Conservation (phyloP, 495 filamentous ascomycete genomes). For the Penicillium angulare region DNA sequence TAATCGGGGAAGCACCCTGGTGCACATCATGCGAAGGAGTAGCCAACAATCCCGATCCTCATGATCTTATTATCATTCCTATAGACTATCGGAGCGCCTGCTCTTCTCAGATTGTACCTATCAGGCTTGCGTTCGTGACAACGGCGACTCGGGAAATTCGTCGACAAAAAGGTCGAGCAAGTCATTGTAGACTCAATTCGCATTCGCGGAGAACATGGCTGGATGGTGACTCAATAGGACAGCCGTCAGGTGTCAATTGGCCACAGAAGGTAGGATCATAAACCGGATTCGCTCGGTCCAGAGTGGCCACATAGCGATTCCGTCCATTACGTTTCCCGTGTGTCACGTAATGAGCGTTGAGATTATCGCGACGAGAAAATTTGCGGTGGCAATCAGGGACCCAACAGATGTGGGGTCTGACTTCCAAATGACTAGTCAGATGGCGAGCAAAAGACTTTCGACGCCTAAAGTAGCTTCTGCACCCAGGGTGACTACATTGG, state of each 20-base stretch:
- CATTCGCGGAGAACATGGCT: too few relatives aligned
- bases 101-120: too few relatives aligned
- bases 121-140: too few relatives aligned
- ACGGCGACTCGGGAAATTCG: too few relatives aligned
- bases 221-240: too few relatives aligned
- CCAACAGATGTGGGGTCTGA: slow-evolving; percentile 30
- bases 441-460: slow-evolving; percentile 55
- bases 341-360: slow-evolving; percentile 21
- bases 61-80: too few relatives aligned
- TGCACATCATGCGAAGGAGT: too few relatives aligned
- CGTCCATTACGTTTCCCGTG: slow-evolving; percentile 17
- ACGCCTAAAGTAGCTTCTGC: slow-evolving; percentile 39
- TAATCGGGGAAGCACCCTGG: too few relatives aligned
- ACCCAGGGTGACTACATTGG: slow-evolving; percentile 21
- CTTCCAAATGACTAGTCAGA: slow-evolving; percentile 37
- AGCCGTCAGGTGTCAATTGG: slow-evolving; percentile 1
- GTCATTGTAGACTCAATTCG: too few relatives aligned
- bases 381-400: slow-evolving; percentile 14
- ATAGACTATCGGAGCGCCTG: too few relatives aligned
- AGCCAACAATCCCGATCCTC: too few relatives aligned
- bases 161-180: too few relatives aligned
- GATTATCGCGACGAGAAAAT: slow-evolving; percentile 22
- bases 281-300: slow-evolving; percentile 9
- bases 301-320: slow-evolving; percentile 20
- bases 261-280: slow-evolving; percentile 19